Evolutionary conservation across 306 rosid species (phyloP).

Genomic region (Pterocarpus santalinus): DNA sequence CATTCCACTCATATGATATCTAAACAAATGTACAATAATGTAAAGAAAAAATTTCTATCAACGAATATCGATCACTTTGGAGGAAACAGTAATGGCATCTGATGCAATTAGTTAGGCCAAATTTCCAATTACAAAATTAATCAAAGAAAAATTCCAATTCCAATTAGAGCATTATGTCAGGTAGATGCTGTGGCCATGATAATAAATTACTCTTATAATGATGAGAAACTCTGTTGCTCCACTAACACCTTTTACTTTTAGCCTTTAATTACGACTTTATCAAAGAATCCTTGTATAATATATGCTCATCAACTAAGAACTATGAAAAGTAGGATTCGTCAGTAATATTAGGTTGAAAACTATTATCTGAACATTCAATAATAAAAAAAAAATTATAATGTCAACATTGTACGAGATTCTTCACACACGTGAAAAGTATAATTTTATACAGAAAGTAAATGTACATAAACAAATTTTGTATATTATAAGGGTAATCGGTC

Average conservation of each 20-base stretch:
- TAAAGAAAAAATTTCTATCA: not conserved
- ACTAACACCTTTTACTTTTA: conserved; percentile 9
- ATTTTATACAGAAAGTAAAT: conserved; percentile 24
- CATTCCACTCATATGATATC: too few species aligned
- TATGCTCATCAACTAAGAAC: not conserved
- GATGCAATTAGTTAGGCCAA: conserved; percentile 5
- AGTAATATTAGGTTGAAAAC: not conserved
- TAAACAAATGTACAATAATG: too few species aligned
- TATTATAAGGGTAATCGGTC: too few species aligned
- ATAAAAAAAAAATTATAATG: too few species aligned
- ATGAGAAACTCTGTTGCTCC: not conserved
- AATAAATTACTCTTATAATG: not conserved
- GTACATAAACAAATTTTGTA: not conserved
- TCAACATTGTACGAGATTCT: conserved; percentile 10
- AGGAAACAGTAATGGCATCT: conserved; percentile 4
- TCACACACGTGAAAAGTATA: not conserved
- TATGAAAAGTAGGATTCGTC: not conserved
- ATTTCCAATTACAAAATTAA: not conserved
- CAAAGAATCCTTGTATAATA: conserved; percentile 2
- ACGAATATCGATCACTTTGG: not conserved
- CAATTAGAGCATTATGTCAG: not conserved
- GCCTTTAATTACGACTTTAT: conserved; percentile 24
- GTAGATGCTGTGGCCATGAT: not conserved
- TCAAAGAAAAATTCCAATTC: too few species aligned
- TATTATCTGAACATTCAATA: not conserved